Evolutionary conservation across 2,329 filamentous ascomycete genomes (phyloP), one percentile per base, ranked within the genome.

Genomic region (Aspergillus spinulosporus): DNA sequence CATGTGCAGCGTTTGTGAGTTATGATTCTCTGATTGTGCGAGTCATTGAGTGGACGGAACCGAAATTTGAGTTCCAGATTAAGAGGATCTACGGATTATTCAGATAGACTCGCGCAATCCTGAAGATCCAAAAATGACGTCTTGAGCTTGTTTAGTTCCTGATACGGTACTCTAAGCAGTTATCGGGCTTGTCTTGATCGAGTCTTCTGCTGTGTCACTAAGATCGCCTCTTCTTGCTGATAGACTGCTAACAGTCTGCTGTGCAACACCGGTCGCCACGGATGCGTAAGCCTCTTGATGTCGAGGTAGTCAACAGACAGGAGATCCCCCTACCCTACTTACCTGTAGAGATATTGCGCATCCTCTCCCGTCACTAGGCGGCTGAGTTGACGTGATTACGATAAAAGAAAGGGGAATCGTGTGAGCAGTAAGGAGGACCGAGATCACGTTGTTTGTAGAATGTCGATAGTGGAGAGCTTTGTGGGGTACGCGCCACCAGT

Each of bases 401-500:
- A 4, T 11, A 3, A 43, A 21, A 32, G 32, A 44, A 29, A 32
- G 40, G 40, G 29, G 29, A 53, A 52, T 54, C 37, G 45, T 39
- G 34, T 52, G 52, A 58, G 47, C 47, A 51, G 28, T 34, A 52
- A 49, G 44, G 45, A 51, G 49, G 40, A 15, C 31, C 9, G 40
- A 44, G 39, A 56, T 56, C 53, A 51, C 42, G 47, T 37, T 45
- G 32, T 56, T n/a, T 42, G 42, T 15, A 9, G 8, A 15, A 21
- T 21, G 21, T 21, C 21, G 21, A 21, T 21, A 21, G 21, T 21
- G 21, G 21, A 21, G 21, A 21, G 21, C 21, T 21, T 21, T 34
- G 32, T 34, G 32, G 32, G 11, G 32, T 34, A 28, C 7, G 37
- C 46, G 48, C 46, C 51, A 58, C 47, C 51, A 37, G 29, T 12